phyloP scores from a whole-genome alignment of 495 filamentous ascomycete genomes.

The Xylaria curta region DNA sequence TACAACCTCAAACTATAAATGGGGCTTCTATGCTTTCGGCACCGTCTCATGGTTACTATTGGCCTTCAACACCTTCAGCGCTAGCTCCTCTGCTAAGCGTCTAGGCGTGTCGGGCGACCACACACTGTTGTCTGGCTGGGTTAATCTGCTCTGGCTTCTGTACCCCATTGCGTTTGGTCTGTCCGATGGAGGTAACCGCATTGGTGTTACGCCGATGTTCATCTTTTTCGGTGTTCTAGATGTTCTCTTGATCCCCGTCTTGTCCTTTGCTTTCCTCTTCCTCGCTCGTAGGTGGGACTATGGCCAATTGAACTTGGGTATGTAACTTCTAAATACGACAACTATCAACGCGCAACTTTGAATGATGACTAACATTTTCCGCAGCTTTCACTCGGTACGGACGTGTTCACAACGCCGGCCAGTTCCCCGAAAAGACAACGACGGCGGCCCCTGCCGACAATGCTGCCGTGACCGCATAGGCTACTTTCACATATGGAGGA shows the following conservation, averaged over 20 bases:
- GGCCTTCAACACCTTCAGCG: slow-evolving; percentile 40
- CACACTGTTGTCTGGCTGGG: slow-evolving; percentile 47
- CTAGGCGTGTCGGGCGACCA: slow-evolving; percentile 47
- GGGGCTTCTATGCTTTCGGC: slow-evolving; percentile 58
- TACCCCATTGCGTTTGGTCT: slow-evolving; percentile 58
- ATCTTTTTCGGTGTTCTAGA: slow-evolving; percentile 58
- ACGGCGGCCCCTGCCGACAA: slow-evolving; percentile 32
- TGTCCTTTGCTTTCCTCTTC: slow-evolving; percentile 46
- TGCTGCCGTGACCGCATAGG: slow-evolving; percentile 39
- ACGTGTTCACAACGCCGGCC: slow-evolving; percentile 49
- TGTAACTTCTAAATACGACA: background rate
- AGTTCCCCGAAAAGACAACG: slow-evolving; percentile 54
- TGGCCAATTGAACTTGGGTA: slow-evolving; percentile 49
- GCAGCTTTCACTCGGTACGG: slow-evolving; percentile 60
- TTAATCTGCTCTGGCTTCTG: slow-evolving; percentile 56
- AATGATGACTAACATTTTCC: background rate
- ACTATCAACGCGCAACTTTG: background rate
- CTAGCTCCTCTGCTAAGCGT: slow-evolving; percentile 43
- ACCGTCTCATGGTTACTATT: slow-evolving; percentile 46
- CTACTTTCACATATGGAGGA: background rate
- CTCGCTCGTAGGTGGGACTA: slow-evolving; percentile 56
- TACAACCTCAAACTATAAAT: slow-evolving; percentile 55
- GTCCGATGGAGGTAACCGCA: slow-evolving; percentile 54
- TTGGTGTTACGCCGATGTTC: slow-evolving; percentile 47
- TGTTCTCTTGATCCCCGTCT: slow-evolving; percentile 45